A percentile compares a stretch with the other conserved stretches of the same genome.
Conservation (phyloP, 805 yeast species). For the Candida maesae region DNA sequence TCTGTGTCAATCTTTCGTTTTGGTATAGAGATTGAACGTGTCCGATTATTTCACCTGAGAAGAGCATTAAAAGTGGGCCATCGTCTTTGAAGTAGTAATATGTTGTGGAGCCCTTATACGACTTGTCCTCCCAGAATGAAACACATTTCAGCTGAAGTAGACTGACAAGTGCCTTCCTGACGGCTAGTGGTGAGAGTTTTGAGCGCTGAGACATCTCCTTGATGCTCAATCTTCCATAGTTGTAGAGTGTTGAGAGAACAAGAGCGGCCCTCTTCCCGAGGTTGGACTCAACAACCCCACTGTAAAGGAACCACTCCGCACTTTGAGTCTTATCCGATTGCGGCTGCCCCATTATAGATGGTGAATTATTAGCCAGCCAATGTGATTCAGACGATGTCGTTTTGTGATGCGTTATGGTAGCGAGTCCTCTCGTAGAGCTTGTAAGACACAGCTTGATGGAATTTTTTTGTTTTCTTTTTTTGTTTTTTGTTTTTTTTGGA, state of each 20-base stretch:
- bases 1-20: conserved; percentile 46
- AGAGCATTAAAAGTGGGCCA: conserved; percentile 61
- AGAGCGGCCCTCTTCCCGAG: conserved; percentile 73
- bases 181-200: conserved; percentile 43
- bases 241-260: conserved; percentile 55
- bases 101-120: conserved; percentile 28
- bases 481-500: too few relatives aligned
- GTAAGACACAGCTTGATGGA: too few relatives aligned
- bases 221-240: conserved; percentile 63
- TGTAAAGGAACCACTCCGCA: conserved; percentile 57
- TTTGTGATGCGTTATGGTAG: too few relatives aligned
- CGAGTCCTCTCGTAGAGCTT: too few relatives aligned
- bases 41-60: conserved; percentile 72
- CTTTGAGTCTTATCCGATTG: conserved; percentile 46
- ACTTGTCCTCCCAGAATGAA: conserved; percentile 52
- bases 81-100: conserved; percentile 59
- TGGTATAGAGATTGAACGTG: conserved; percentile 42
- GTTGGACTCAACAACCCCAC: conserved; percentile 47
- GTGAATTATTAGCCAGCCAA: not conserved
- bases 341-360: conserved; percentile 8
- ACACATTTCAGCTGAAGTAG: conserved; percentile 78
- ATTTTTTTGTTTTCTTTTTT: too few relatives aligned
- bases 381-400: too few relatives aligned
- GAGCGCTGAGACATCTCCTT: conserved; percentile 48
- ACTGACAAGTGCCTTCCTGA: conserved; percentile 67